These are phyloP conservation scores for Bruguiera gymnorhiza DNA, from an alignment of 345 rosid genomes.

Conservation along the genomic window DNA sequence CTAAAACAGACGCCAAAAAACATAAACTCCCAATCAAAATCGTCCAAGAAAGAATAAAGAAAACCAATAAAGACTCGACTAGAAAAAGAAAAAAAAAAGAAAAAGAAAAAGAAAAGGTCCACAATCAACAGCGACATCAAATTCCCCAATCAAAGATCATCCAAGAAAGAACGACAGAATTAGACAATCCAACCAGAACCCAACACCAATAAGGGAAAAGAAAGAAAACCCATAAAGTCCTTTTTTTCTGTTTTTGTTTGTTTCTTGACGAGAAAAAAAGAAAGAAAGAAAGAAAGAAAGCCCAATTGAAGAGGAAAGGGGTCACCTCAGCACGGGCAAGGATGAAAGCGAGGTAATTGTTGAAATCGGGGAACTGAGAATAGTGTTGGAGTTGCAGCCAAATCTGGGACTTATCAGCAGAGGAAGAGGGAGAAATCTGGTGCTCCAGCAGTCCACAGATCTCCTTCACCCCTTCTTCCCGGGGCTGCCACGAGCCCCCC, in stretches of 20 bases:
- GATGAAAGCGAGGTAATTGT: slow-evolving; percentile 89
- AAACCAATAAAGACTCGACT: too few relatives aligned
- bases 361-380: slow-evolving; percentile 93
- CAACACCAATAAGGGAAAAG: slow-evolving; percentile 12
- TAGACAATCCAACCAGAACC: neutral
- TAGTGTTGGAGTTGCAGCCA: slow-evolving; percentile 91
- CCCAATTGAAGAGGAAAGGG: neutral
- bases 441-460: slow-evolving; percentile 79
- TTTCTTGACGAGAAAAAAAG: too few relatives aligned
- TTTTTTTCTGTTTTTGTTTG: too few relatives aligned
- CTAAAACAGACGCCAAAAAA: too few relatives aligned
- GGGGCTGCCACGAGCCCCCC: slow-evolving; percentile 70
- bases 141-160: too few relatives aligned
- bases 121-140: too few relatives aligned
- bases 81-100: too few relatives aligned
- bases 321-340: slow-evolving; percentile 83
- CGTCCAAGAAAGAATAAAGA: too few relatives aligned
- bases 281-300: neutral
- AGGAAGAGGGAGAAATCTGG: slow-evolving; percentile 83
- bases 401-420: slow-evolving; percentile 85
- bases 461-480: slow-evolving; percentile 76
- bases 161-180: too few relatives aligned
- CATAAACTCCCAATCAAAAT: too few relatives aligned
- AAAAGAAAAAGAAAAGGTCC: too few relatives aligned
- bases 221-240: neutral